Base-by-base conservation (phyloP, 2,329 filamentous ascomycete genomes). In the Pseudopithomyces chartarum region DNA sequence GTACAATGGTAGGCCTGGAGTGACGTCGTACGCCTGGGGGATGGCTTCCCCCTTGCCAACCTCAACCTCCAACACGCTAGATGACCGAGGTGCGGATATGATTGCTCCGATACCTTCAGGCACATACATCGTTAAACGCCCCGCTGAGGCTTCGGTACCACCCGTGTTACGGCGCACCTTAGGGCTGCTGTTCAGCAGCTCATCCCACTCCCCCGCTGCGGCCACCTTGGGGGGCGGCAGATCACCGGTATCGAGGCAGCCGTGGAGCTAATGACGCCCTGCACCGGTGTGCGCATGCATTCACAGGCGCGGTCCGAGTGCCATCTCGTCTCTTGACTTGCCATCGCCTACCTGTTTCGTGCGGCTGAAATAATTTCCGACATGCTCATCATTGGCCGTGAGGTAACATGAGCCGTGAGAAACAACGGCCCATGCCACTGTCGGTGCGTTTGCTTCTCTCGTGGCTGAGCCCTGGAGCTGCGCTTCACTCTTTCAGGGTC, bases 51-150 rank as follows among this genome's bases (percentile, higher is more conserved):
- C 58, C 47, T 62, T 57, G 63, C 57, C 59, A 63, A 62, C 57
- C 58, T 42, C 20, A 36, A 40, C 32, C 17, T 50, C 55, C 53
- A 60, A 47, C 26, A 46, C 62, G 62, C 60, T 61, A 63, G 53
- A 59, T 48, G 54, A 17, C 44, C 22, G 36, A 45, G 34, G 19
- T 42, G 39, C 56, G 51, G 60, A 62, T 50, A 13, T 56, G 57
- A 64, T 58, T 60, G 59, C 59, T 64, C 61, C 59, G 54, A 58
- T 55, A 43, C 56, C 60, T 59, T 50, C 29, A 38, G 44, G 44
- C 23, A 47, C 44, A 15, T 29, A n/a, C n/a, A n/a, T n/a, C n/a
- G n/a, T n/a, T n/a, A n/a, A 19, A 44, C 19, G 42, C 42, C 22
- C 42, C n/a, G 42, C 42, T 23, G 22, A 42, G 39, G 23, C 47